Evolutionary conservation across 2,329 filamentous ascomycete species (phyloP), one percentile per base, ranked within the genome.

Genomic region (Fusarium pseudograminearum): DNA sequence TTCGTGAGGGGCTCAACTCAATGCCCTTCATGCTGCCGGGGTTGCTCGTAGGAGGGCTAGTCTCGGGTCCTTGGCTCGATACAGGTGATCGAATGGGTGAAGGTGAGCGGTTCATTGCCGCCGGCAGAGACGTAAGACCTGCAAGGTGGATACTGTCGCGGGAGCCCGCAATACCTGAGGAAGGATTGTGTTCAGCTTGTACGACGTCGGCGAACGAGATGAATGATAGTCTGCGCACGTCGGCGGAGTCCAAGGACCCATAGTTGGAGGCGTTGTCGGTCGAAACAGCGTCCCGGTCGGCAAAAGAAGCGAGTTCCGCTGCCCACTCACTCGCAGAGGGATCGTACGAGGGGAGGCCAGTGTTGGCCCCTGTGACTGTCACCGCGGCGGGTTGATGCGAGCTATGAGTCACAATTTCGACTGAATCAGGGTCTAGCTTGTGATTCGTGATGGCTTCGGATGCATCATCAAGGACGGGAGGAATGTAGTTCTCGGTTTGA

Each of bases 171-270:
- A 77, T 79, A 40, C 78, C 80, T 20, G 84, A 82, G 34, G 84
- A 82, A 61, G 89, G 87, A 31, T 88, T 88, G 74, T 95, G 92
- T 78, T 96, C 93, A 34, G 91, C 87, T 77, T 97, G 93, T 41
- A 98, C 93, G 12, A 98, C 93, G 75, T 98, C 95, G 65, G 95
- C 94, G 80, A 98, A 98, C 10, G 94, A 97, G 77, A 98, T 97
- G 82, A 98, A 98, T 78, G 92, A 96, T 67, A 98, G 82, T 24
- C 95, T 89, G 46, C 93, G 90, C 20, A 97, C 88, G 74, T 97
- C 94, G 47, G 88, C 86, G 11, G 79, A 80, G 28, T 97, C 94
- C 65, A 95, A 83, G 46, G 90, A 89, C 33, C 91, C 93, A 78
- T 95, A 95, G 76, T 89, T 93, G 61, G 91, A 92, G 3, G 88